A percentile compares a stretch with the other conserved stretches of the same genome.
phyloP scores from a whole-genome alignment of 1,284 basidiomycete genomes.

The Megacollybia platyphylla region DNA sequence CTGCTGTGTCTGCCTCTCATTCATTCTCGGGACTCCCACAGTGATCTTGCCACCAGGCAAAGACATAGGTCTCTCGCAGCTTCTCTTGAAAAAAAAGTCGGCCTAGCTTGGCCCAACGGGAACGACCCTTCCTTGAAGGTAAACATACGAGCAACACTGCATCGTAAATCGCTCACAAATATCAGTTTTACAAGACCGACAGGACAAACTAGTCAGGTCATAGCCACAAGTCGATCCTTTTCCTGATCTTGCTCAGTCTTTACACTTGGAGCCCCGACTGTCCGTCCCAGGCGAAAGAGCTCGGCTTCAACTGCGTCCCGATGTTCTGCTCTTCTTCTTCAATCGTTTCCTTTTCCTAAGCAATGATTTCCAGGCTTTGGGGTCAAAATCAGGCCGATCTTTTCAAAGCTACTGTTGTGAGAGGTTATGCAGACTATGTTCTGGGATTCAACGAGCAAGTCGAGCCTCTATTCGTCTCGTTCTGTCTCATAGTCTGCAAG shows the following conservation, averaged over 20 bases:
- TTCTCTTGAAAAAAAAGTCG: conserved; percentile 14
- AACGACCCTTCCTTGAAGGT: conserved; percentile 17
- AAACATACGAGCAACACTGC: too few species aligned
- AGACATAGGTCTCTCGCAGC: too few species aligned
- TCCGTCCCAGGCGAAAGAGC: conserved; percentile 19
- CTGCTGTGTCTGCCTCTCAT: too few species aligned
- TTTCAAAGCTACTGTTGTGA: conserved; percentile 29
- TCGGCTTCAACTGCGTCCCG: conserved; percentile 41
- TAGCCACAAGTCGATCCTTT: too few species aligned
- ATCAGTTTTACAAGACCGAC: too few species aligned
- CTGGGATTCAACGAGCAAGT: conserved; percentile 66
- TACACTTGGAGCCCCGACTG: conserved; percentile 45
- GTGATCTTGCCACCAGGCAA: too few species aligned
- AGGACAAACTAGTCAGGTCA: too few species aligned
- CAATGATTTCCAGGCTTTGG: conserved; percentile 29
- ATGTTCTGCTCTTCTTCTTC: conserved; percentile 22
- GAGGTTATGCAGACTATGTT: conserved; percentile 37
- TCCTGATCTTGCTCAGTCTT: conserved; percentile 20
- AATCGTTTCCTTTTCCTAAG: too few species aligned
- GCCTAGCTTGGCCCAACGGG: conserved; percentile 53
- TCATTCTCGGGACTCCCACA: too few species aligned
- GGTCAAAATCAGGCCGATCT: conserved; percentile 31
- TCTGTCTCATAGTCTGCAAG: conserved; percentile 13
- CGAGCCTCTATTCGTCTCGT: not conserved
- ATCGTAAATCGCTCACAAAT: too few species aligned